Evolutionary conservation across 805 yeast species (phyloP), one percentile per base, ranked within the genome.

Genomic region (Teunomyces tritomae): DNA sequence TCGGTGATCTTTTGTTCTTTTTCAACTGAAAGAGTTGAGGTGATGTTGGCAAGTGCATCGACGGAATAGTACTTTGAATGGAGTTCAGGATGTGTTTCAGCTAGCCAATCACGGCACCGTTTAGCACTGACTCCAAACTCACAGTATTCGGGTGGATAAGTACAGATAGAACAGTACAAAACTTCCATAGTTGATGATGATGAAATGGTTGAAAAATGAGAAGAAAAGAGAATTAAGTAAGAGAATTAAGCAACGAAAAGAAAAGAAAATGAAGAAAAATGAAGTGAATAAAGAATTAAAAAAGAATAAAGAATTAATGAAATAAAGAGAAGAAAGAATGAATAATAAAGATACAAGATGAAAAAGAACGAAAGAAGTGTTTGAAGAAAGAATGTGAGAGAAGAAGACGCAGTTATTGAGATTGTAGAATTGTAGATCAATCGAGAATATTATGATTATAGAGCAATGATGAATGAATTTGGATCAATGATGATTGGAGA

Each of bases 61-160:
- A 76, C 84, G 1, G 80, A 74, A 68, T 91, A 90, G 37, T 88
- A 66, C 52, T 77, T 64, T 28, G 76, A 71, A 58, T 63, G 91
- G 34, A 85, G 62, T 11, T 79, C 86, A 2, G 73, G 67, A 56
- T 89, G 75, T 43, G 76, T 71, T 35, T 78, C 81, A 48, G 78
- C 71, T 39, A 92, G 75, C 96, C 97, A 89, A 17, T 78, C 82
- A 58, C 87, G 89, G 70, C 98, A 91, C 61, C 88, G 82, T 62
- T 84, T 85, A 66, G 87, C 77, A 26, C 83, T 71, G 40, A 86
- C 87, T 9, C 96, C 94, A 62, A 91, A 91, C 63, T 92, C 97
- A 71, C 98, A 91, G 70, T 84, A 91, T 67, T 80, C 96, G 3
- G 89, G 89, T n/a, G 96, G 96, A 61, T 79, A 84, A 1, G 89